These are phyloP conservation scores for Diutina pseudorugosa DNA, from an alignment of 1,139 yeast species.

Conservation along the genomic window DNA sequence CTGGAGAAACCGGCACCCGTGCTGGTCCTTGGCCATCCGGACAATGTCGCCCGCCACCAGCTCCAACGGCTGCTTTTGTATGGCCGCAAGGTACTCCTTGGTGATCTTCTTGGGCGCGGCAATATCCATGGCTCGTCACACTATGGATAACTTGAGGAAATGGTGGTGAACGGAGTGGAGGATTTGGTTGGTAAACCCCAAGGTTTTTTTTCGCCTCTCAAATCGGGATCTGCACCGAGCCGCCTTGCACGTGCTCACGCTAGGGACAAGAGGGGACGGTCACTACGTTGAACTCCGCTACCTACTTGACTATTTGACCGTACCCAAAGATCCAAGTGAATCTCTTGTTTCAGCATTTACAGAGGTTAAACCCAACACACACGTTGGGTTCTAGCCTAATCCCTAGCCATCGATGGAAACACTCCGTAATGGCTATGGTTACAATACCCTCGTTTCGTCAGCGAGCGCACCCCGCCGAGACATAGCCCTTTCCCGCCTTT, in stretches of 20 bases:
- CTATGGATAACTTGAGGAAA: neutral
- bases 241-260: neutral
- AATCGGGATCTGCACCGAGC: neutral
- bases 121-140: neutral
- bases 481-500: neutral
- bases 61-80: constrained; percentile 25
- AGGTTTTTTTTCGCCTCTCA: neutral
- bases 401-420: no score
- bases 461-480: no score
- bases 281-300: no score
- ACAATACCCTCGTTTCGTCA: no score
- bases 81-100: constrained; percentile 28
- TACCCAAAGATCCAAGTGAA: no score
- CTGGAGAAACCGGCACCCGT: constrained; percentile 88
- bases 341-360: no score
- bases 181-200: no score
- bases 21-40: constrained; percentile 62
- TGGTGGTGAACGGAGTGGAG: neutral
- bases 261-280: no score
- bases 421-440: no score
- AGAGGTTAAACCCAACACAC: no score
- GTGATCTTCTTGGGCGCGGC: constrained; percentile 17
- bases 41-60: constrained; percentile 24
- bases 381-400: no score
- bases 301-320: no score